Evolutionary conservation across 805 yeast species (phyloP).

Genomic region (Nakazawaea sp.): DNA sequence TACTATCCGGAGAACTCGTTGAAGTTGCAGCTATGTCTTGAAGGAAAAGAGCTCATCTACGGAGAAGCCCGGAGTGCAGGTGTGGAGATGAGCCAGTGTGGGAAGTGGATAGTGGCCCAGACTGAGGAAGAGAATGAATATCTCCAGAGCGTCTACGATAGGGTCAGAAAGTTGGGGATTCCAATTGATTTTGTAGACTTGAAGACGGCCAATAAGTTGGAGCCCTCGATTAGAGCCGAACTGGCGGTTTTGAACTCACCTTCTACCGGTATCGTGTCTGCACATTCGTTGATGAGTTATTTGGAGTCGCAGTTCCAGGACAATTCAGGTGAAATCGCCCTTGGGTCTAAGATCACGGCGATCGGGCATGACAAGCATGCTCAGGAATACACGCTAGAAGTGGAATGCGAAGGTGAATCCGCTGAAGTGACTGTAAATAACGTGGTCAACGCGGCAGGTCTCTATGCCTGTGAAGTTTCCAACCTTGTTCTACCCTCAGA

Average conservation of each 20-base stretch:
- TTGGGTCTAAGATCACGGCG: slow-evolving; percentile 50
- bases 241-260: slow-evolving; percentile 66
- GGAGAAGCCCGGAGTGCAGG: slow-evolving; percentile 35
- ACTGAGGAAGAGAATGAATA: slow-evolving; percentile 53
- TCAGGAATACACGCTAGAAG: slow-evolving; percentile 20
- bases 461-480: slow-evolving; percentile 65
- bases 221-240: slow-evolving; percentile 63
- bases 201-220: slow-evolving; percentile 35
- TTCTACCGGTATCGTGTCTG: slow-evolving; percentile 77
- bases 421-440: slow-evolving; percentile 43
- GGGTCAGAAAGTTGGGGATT: slow-evolving; percentile 38
- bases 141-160: slow-evolving; percentile 44
- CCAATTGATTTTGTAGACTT: slow-evolving; percentile 52
- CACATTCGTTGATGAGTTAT: slow-evolving; percentile 68
- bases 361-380: slow-evolving; percentile 21
- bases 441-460: slow-evolving; percentile 75
- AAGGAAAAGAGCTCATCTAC: slow-evolving; percentile 69
- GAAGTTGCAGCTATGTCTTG: slow-evolving; percentile 63
- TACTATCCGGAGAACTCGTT: slow-evolving; percentile 69
- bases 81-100: slow-evolving; percentile 59
- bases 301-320: slow-evolving; percentile 47
- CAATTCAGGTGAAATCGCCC: slow-evolving; percentile 56
- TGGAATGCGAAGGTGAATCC: slow-evolving; percentile 21
- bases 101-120: slow-evolving; percentile 87
- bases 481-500: slow-evolving; percentile 62